A percentile compares a stretch with the other conserved stretches of the same genome.
phyloP scores from a whole-genome alignment of 331 rosid species.

The Stylosanthes scabra region DNA sequence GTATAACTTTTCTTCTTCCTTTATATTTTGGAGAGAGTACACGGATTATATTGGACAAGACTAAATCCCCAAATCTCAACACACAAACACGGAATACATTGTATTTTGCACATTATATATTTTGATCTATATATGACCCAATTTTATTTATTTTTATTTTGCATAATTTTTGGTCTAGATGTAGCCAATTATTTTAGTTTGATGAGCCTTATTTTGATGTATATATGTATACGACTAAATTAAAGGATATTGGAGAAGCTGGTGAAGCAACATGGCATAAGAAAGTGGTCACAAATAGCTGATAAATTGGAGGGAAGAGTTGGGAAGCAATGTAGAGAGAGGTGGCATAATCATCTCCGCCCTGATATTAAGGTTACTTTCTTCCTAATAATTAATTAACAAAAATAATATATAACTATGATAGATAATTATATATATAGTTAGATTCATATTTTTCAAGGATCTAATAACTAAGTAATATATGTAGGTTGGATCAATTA shows the following conservation, averaged over 20 bases:
- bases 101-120: too few relatives aligned
- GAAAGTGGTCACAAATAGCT: conserved; percentile 92
- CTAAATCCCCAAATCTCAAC: too few relatives aligned
- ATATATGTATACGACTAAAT: neutral
- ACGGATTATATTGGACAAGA: too few relatives aligned
- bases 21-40: too few relatives aligned
- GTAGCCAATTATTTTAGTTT: too few relatives aligned
- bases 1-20: too few relatives aligned
- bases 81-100: too few relatives aligned
- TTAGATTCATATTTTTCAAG: conserved; percentile 16
- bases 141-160: too few relatives aligned
- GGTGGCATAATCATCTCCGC: conserved; percentile 95
- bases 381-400: neutral
- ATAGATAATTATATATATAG: neutral
- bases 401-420: neutral
- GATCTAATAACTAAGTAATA: neutral
- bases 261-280: conserved; percentile 80
- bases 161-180: too few relatives aligned
- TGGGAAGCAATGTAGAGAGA: conserved; percentile 94
- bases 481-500: neutral
- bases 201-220: too few relatives aligned
- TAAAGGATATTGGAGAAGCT: conserved; percentile 64
- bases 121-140: too few relatives aligned
- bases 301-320: conserved; percentile 78
- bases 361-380: conserved; percentile 85